Base-by-base conservation (phyloP, 441 rosid species). In the Kokia cookei region DNA sequence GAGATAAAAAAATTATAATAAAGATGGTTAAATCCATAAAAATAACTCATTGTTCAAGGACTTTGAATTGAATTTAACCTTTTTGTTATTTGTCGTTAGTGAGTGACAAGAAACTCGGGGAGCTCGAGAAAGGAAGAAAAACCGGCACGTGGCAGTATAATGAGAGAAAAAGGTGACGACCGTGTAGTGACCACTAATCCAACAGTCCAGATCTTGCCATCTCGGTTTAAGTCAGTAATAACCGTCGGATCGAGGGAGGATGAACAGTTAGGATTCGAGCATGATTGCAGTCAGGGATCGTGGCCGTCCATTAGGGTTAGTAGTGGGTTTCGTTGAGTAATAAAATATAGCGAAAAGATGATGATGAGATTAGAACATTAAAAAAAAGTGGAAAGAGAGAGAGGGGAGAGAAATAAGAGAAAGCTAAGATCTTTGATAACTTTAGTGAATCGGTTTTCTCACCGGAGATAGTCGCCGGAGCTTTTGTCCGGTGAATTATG, bases 141-240 rank as follows among this genome's bases (percentile, higher is more conserved):
- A 75, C 24, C 48, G 84, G 85, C 91, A 93, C 94, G 98, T 90
- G 93, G 90, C 82, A 22, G 57, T 7, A 51, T n/a, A 51, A 5
- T 7, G n/a, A 19, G 3, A 27, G n/a, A 26, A 64, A 79, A 81
- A 81, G 75, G 78, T 75, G 32, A 65, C 71, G 50, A 72, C 43
- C 43, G 40, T 59, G 70, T 48, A 26, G 65, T 37, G 10, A 54
- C 58, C 63, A 27, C 24, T 68, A 7, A 11, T 75, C 76, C 42
- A 66, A 88, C 81, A 90, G 86, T 53, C 68, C 2, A 50, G 84
- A 92, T 88, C 48, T 32, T 80, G 93, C 95, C 92, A 86, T 80
- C 93, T 83, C 51, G 88, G 93, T 74, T 40, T 1, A 3, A 53
- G 63, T 19, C 7, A 47, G 65, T 75, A 0, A 0, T 4, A 26